phyloP scores from a whole-genome alignment of 1,284 basidiomycete genomes.

The Microbotryum silenes-acaulis region DNA sequence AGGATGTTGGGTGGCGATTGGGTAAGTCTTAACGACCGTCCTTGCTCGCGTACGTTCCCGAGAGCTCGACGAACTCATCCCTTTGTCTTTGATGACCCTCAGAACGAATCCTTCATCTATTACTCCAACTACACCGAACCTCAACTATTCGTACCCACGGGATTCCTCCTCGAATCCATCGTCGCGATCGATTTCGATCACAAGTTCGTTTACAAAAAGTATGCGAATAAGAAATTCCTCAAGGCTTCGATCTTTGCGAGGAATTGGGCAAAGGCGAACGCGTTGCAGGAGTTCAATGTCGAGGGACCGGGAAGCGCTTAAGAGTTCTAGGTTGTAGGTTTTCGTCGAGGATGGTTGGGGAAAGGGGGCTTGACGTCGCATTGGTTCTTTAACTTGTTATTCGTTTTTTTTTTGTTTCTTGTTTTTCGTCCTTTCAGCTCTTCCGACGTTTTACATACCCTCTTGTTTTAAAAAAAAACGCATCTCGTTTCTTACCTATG shows the following conservation, averaged over 20 bases:
- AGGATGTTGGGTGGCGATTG: conserved; percentile 86
- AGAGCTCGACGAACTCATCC: not conserved
- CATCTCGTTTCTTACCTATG: no score
- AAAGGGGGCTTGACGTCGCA: no score
- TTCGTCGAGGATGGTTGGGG: no score
- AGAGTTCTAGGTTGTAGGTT: no score
- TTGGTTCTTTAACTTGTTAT: no score
- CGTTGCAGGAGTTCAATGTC: not conserved
- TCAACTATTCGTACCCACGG: conserved; percentile 75
- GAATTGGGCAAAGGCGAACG: conserved; percentile 44
- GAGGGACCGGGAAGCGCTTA: no score
- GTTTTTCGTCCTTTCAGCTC: no score
- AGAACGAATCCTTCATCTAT: conserved; percentile 87
- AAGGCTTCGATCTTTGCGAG: conserved; percentile 56
- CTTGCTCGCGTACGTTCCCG: not conserved
- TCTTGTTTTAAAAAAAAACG: no score
- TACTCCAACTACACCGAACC: conserved; percentile 89
- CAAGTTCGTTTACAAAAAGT: conserved; percentile 92
- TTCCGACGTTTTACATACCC: no score
- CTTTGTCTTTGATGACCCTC: conserved; percentile 5
- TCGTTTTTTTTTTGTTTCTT: no score
- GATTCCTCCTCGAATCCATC: conserved; percentile 76
- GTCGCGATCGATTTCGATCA: conserved; percentile 69
- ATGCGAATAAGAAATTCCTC: conserved; percentile 84
- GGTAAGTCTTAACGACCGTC: conserved; percentile 54